A percentile compares a stretch with the other conserved stretches of the same genome.
Conservation (phyloP, 2,329 filamentous ascomycete genomes). For the Leptographium procerum region DNA sequence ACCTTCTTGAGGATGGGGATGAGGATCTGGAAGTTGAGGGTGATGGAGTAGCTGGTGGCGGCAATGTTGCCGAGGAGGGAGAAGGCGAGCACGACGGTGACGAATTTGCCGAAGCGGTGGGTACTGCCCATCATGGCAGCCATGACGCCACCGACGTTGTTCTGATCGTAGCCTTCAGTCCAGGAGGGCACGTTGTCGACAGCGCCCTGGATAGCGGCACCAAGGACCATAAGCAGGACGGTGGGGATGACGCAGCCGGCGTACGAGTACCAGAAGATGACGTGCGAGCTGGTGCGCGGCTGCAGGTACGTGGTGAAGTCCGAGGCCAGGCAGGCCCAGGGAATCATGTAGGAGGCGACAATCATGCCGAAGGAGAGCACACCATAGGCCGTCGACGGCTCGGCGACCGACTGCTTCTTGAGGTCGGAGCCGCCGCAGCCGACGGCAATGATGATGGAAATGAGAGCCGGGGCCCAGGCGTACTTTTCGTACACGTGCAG, state of each 20-base stretch:
- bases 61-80: constrained; percentile 48
- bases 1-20: constrained; percentile 25
- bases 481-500: constrained; percentile 14
- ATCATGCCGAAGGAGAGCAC: constrained; percentile 46
- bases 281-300: background rate
- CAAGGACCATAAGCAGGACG: constrained; percentile 48
- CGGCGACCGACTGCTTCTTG: constrained; percentile 15
- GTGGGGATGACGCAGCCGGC: constrained; percentile 43
- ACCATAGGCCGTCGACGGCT: constrained; percentile 15
- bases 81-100: constrained; percentile 46
- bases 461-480: constrained; percentile 12
- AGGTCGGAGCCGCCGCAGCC: constrained; percentile 11
- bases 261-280: constrained; percentile 45
- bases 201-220: constrained; percentile 52
- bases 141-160: constrained; percentile 45
- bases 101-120: constrained; percentile 50
- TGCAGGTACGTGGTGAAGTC: constrained; percentile 47
- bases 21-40: constrained; percentile 46
- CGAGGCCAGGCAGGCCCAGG: constrained; percentile 46
- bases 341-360: constrained; percentile 52
- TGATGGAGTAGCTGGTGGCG: constrained; percentile 50
- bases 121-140: constrained; percentile 46
- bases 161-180: constrained; percentile 38
- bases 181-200: constrained; percentile 41
- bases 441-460: constrained; percentile 11